Percentiles rank a stretch among this genome's conserved stretches.
Evolutionary conservation across 768 basidiomycete species (phyloP).

Genomic region (Trametopsis cervina): DNA sequence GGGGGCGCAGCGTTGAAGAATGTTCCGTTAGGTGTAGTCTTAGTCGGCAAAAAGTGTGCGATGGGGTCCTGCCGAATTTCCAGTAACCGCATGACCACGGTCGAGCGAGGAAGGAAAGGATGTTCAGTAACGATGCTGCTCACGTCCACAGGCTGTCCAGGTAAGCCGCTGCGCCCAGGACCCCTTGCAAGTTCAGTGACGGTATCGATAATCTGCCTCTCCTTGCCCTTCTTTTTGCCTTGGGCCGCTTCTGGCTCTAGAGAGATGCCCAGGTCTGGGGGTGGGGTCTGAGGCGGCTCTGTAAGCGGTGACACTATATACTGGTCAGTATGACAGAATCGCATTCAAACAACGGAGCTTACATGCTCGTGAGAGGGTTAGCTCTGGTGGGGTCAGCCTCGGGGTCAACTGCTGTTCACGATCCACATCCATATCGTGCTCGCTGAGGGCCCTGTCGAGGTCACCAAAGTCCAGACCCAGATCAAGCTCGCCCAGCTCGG

Average conservation of each 20-base stretch:
- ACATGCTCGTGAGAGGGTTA: conserved; percentile 70
- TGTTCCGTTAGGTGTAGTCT: conserved; percentile 59
- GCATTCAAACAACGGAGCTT: conserved; percentile 22
- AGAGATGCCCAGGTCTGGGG: conserved; percentile 47
- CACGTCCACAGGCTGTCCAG: conserved; percentile 47
- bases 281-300: conserved; percentile 72
- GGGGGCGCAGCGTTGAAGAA: conserved; percentile 84
- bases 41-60: conserved; percentile 80
- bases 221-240: conserved; percentile 43
- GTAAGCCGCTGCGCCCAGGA: conserved; percentile 44
- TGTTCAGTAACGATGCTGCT: conserved; percentile 74
- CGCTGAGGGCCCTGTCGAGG: conserved; percentile 44
- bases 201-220: conserved; percentile 86
- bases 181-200: conserved; percentile 77
- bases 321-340: conserved; percentile 5
- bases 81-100: conserved; percentile 78
- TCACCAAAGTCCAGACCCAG: conserved; percentile 54
- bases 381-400: background rate
- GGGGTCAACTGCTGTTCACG: background rate
- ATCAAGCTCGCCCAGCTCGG: conserved; percentile 50
- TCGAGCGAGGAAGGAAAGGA: conserved; percentile 78
- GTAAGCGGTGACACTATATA: conserved; percentile 66
- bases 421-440: conserved; percentile 24
- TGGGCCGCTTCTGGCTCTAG: conserved; percentile 35
- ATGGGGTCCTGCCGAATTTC: conserved; percentile 83